Base-by-base conservation (phyloP, 306 rosid species). In the Aeschynomene evenia region DNA sequence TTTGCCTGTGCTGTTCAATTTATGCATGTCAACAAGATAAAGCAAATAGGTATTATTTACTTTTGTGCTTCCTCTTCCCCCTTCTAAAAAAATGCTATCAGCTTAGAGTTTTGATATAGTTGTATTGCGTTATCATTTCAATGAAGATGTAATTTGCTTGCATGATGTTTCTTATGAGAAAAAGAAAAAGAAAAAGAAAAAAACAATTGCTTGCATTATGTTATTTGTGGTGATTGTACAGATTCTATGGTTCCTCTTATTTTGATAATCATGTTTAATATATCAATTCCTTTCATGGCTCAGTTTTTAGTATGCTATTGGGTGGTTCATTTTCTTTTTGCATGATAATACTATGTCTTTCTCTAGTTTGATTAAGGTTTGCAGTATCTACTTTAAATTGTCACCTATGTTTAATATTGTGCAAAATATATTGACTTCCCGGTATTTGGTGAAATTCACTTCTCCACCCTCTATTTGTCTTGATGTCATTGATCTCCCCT, bases 281-380 rank as follows among this genome's bases (percentile, higher is more conserved):
- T 46, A n/a, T 76, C 58, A 63, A 10, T 74, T 52, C 70, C 59
- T 70, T 75, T 80, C 34, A 37, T 49, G 66, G 28, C 66, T 69
- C 45, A 37, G 7, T 13, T 71, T 51, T 54, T 40, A 28, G 45
- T 18, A 23, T 52, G 55, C 58, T n/a, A 45, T 45, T n/a, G 51
- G 9, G 13, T 52, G 12, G 65, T 56, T 53, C 61, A 23, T 49
- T 70, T 40, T 21, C 40, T 13, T 70, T 24, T 60, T 56, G 39
- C 15, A 52, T 42, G 48, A 11, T 21, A 37, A 13, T 64, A 16
- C 49, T 42, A 42, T 50, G 16, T 66, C 15, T 70, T 70, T 59
- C 70, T 18, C 65, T 73, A 26, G 65, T 68, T 42, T 70, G 54
- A 65, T 45, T 40, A 40, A 22, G 64, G 55, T 50, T 61, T 61